Conservation (phyloP, 208 protist species). For the Acanthamoeba royreba region DNA sequence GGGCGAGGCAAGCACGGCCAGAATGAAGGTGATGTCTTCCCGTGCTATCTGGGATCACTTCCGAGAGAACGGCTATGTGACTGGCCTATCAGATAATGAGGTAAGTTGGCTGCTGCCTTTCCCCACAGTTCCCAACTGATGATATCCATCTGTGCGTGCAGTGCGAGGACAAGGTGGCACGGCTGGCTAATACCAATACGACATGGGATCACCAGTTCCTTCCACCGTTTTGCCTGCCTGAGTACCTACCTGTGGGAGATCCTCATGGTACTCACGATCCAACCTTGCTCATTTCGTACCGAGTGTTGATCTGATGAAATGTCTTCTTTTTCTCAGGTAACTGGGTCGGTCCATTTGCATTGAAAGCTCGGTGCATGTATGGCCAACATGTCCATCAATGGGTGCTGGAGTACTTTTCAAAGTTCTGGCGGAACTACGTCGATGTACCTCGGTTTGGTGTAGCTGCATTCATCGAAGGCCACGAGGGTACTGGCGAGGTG, state of each 20-base stretch:
- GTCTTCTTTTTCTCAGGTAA: background rate
- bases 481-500: constrained; percentile 26
- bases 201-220: constrained; percentile 42
- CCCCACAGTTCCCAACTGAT: background rate
- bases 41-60: constrained; percentile 37
- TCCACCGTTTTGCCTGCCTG: background rate
- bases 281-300: background rate
- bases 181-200: constrained; percentile 15
- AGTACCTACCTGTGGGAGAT: background rate
- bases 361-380: constrained; percentile 4
- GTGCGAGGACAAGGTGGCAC: constrained; percentile 33
- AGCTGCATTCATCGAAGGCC: constrained; percentile 16
- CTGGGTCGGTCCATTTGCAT: constrained; percentile 15
- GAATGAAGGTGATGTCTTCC: background rate
- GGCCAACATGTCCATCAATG: constrained; percentile 1
- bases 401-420: constrained; percentile 6
- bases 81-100: constrained; percentile 23
- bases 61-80: background rate
- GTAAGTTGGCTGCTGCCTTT: background rate
- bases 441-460: background rate
- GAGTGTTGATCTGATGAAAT: no score
- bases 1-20: background rate
- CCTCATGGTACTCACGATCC: background rate
- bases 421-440: background rate
- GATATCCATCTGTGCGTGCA: background rate